A percentile compares a stretch with the other conserved stretches of the same genome.
Conservation (phyloP, 2,329 filamentous ascomycete species). For the Lojkania enalia region DNA sequence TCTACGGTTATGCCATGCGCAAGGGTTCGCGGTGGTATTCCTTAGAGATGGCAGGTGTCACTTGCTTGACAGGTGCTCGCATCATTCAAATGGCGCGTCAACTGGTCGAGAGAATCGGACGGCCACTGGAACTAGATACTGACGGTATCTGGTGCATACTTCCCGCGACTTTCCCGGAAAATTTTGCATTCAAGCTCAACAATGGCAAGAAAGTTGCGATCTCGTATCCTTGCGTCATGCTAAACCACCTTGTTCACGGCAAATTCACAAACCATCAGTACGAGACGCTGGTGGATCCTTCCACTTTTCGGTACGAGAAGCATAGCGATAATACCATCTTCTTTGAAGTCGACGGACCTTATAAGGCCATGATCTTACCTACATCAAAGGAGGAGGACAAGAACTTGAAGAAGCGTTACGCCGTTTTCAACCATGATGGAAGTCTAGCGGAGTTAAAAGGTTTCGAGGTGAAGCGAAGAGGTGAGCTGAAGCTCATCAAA, state of each 20-base stretch:
- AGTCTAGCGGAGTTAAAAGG: slow-evolving; percentile 94
- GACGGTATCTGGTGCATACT: slow-evolving; percentile 99
- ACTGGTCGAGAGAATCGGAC: slow-evolving; percentile 88
- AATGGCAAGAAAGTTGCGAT: slow-evolving; percentile 96
- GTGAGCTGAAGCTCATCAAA: slow-evolving; percentile 98
- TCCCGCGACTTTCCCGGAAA: slow-evolving; percentile 93
- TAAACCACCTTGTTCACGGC: slow-evolving; percentile 94
- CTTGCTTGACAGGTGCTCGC: slow-evolving; percentile 90
- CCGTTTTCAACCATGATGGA: slow-evolving; percentile 97
- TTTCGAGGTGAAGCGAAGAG: slow-evolving; percentile 95
- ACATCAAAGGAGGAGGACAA: slow-evolving; percentile 99
- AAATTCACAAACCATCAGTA: slow-evolving; percentile 98
- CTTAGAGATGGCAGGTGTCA: slow-evolving; percentile 98
- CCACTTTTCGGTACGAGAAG: slow-evolving; percentile 87
- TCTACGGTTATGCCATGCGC: slow-evolving; percentile 99
- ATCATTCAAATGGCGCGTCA: slow-evolving; percentile 97
- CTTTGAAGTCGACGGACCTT: slow-evolving; percentile 97
- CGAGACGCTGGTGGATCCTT: slow-evolving; percentile 79
- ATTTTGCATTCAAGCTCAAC: slow-evolving; percentile 91
- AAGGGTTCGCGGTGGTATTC: slow-evolving; percentile 99
- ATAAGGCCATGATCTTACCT: slow-evolving; percentile 94
- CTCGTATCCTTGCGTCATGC: slow-evolving; percentile 98
- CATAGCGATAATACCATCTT: slow-evolving; percentile 99
- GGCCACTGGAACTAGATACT: slow-evolving; percentile 92
- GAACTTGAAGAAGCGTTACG: slow-evolving; percentile 98